Conservation (phyloP, 2,329 filamentous ascomycete genomes). For the Trichoderma semiorbis region DNA sequence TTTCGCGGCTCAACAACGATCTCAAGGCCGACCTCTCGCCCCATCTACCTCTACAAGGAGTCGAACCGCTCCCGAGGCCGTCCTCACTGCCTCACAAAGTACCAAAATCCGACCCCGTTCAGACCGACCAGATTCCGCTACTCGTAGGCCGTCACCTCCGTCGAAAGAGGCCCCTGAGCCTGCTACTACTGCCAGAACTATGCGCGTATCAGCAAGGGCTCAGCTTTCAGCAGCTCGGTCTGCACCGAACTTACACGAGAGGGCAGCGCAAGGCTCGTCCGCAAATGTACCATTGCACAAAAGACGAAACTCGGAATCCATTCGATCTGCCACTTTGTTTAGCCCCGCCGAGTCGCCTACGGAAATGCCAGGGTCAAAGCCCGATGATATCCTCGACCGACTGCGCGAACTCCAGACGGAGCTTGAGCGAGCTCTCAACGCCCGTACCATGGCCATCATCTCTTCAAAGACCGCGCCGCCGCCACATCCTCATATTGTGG, state of each 20-base stretch:
- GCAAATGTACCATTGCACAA: conserved; percentile 25
- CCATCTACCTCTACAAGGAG: conserved; percentile 26
- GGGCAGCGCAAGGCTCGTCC: conserved; percentile 28
- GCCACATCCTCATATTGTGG: conserved; percentile 60
- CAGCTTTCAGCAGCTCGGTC: conserved; percentile 29
- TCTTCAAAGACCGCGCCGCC: conserved; percentile 51
- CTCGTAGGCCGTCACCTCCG: not conserved
- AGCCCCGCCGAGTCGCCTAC: conserved; percentile 51
- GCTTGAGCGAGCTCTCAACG: conserved; percentile 60
- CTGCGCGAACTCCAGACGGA: conserved; percentile 57
- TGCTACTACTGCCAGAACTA: conserved; percentile 22
- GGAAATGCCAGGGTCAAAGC: conserved; percentile 50
- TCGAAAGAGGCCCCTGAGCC: conserved; percentile 26
- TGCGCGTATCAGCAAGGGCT: conserved; percentile 30
- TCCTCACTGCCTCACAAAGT: conserved; percentile 29
- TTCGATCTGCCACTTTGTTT: conserved; percentile 51
- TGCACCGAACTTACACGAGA: conserved; percentile 30
- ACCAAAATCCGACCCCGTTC: conserved; percentile 28
- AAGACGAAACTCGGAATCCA: conserved; percentile 29
- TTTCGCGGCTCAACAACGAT: conserved; percentile 63
- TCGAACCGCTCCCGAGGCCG: conserved; percentile 26
- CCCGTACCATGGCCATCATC: conserved; percentile 59
- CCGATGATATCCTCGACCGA: conserved; percentile 55
- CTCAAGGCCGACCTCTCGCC: conserved; percentile 47
- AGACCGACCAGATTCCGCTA: conserved; percentile 21